These are phyloP conservation scores for Leccinum arenicola DNA, from an alignment of 768 basidiomycete species.

Conservation along the genomic window DNA sequence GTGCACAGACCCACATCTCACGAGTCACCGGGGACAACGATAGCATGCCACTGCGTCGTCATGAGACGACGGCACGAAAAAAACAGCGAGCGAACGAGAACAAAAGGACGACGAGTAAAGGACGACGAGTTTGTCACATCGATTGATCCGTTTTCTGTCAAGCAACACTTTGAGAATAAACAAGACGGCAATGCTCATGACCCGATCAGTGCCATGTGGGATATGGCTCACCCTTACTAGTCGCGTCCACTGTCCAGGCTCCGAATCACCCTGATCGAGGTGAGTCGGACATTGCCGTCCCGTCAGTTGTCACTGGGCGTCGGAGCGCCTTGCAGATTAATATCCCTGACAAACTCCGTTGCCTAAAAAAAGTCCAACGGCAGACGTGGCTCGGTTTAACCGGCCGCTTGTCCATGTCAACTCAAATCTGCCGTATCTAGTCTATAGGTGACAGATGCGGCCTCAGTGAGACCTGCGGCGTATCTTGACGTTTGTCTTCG, in stretches of 20 bases:
- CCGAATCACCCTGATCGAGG: not conserved
- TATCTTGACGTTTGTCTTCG: not conserved
- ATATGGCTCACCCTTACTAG: not conserved
- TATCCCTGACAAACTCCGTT: not conserved
- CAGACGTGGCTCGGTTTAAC: not conserved
- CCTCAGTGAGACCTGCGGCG: not conserved
- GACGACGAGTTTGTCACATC: not conserved
- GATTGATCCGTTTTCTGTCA: constrained; percentile 4
- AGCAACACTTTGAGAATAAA: not conserved
- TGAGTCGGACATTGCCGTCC: not conserved
- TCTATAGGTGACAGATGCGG: not conserved
- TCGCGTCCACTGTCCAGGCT: not conserved
- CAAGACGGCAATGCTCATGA: not conserved
- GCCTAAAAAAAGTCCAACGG: not conserved
- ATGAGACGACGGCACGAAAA: not conserved
- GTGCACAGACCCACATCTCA: not conserved
- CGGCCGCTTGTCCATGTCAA: not conserved
- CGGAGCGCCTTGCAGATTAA: not conserved
- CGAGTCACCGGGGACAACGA: not conserved
- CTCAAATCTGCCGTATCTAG: not conserved
- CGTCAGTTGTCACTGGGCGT: not conserved
- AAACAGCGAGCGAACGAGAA: not conserved
- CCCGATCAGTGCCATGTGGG: not conserved
- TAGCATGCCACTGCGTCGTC: not conserved
- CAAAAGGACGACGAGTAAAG: not conserved